Base-by-base conservation (phyloP, 2,329 filamentous ascomycete genomes). In the Xylariomycetidae sp. region DNA sequence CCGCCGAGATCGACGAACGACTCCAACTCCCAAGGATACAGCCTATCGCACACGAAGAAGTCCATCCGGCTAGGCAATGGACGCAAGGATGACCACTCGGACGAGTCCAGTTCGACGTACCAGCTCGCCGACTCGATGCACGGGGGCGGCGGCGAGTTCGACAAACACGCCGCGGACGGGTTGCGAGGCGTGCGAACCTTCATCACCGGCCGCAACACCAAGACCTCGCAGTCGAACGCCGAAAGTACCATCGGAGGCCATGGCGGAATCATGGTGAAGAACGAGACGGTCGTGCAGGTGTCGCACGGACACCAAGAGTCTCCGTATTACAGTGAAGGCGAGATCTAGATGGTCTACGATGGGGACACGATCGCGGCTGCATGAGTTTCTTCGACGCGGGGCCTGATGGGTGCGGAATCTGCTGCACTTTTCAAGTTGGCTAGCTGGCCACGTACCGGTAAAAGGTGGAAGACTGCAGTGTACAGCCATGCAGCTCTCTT, bases 251-350 rank as follows among this genome's bases (percentile, higher is more conserved):
- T 17, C 10, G 12, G 6, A 24, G 24, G n/a, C 10, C 10, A n/a
- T 4, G 19, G 18, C 14, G 26, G 33, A 4, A 35, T 35, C 13
- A 25, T 29, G 19, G 28, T 35, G 10, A 35, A 17, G 26, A 35
- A 31, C 14, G 33, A 35, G 17, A 34, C 31, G 17, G 17, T 26
- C n/a, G 24, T 33, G 12, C 16, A 33, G 17, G 16, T 33, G 6
- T 26, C 31, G 3, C 26, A 17, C 20, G 12, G 20, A n/a, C n/a
- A n/a, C n/a, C n/a, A n/a, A n/a, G n/a, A n/a, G n/a, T n/a, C n/a
- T n/a, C n/a, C n/a, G n/a, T n/a, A n/a, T n/a, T n/a, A n/a, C n/a
- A n/a, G n/a, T n/a, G n/a, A n/a, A n/a, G n/a, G n/a, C n/a, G n/a
- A n/a, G n/a, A n/a, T n/a, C n/a, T n/a, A n/a, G n/a, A n/a, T n/a